Conservation (phyloP, 495 filamentous ascomycete species). For the Aspergillus campestris region DNA sequence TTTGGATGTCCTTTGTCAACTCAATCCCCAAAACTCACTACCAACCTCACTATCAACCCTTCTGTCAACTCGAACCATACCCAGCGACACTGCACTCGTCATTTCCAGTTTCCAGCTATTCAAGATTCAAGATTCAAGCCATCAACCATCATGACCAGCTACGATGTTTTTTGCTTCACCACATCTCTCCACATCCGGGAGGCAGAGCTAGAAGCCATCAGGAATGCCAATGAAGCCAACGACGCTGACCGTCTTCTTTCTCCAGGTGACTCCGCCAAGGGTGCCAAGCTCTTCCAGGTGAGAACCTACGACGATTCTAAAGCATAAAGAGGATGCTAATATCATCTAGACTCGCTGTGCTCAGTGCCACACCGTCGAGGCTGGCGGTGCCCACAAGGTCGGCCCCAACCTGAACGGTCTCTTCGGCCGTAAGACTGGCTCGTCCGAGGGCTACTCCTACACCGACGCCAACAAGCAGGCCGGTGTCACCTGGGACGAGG, state of each 20-base stretch:
- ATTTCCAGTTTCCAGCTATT: neutral
- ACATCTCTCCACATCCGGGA: slow-evolving; percentile 21
- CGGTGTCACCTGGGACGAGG: slow-evolving; percentile 80
- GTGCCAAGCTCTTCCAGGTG: slow-evolving; percentile 95
- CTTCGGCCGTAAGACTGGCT: slow-evolving; percentile 91
- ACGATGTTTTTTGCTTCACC: slow-evolving; percentile 20
- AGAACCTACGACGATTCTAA: neutral
- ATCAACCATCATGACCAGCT: slow-evolving; percentile 26
- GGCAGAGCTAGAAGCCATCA: slow-evolving; percentile 16
- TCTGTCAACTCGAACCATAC: no score
- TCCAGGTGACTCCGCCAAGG: slow-evolving; percentile 89
- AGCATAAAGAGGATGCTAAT: slow-evolving; percentile 10
- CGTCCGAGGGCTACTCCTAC: slow-evolving; percentile 89
- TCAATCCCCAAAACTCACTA: no score
- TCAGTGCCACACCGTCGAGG: slow-evolving; percentile 94
- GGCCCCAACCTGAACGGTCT: slow-evolving; percentile 95
- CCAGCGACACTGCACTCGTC: no score
- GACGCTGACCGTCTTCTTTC: slow-evolving; percentile 19
- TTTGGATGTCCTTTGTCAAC: no score
- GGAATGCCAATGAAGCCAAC: slow-evolving; percentile 6
- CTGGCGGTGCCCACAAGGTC: slow-evolving; percentile 87
- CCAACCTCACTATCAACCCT: no score
- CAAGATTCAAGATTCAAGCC: no score
- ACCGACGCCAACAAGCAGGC: slow-evolving; percentile 99
- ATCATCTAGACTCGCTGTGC: slow-evolving; percentile 73